Evolutionary conservation across 768 basidiomycete genomes (phyloP), one percentile per base, ranked within the genome.

Genomic region (Trametopsis cervina): DNA sequence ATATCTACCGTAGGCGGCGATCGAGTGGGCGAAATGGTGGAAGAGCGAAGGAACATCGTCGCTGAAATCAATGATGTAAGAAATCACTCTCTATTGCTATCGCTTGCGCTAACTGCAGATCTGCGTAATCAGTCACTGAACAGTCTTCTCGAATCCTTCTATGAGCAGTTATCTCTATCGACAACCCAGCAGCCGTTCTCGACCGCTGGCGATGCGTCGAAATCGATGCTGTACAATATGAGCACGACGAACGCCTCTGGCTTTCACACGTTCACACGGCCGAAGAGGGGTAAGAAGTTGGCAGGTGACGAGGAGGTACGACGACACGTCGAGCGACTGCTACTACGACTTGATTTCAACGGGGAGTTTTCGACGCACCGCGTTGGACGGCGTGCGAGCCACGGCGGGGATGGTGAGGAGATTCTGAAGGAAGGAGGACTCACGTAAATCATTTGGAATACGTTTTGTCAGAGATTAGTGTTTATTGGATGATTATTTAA

Each of bases 291-390:
- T 11, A 78, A 73, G 56, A 71, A 73, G 10, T 57, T 70, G 42
- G 83, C 83, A 50, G 75, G 73, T 46, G 80, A 80, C 29, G 83
- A 77, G 39, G 77, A 85, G 46, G 84, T 85, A 46, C 74, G 85
- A 36, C 73, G 89, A 54, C 89, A 89, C 60, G 77, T 93, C 10
- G 92, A 95, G 62, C 77, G 89, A 20, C 61, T 95, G 47, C 63
- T 94, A 36, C 70, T 95, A 25, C 77, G 89, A 33, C 66, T 95
- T 11, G 92, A 95, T 65, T 88, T 92, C 62, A 92, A 90, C 56
- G 87, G 83, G 11, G 77, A 73, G 40, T 79, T 88, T 54, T 86
- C 86, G 13, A 76, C 70, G 25, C 70, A 72, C 11, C 64, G 66
- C 35, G 63, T 49, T 17, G 60, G 55, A 53, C 58, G 57, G 74